Percentiles rank a stretch among this genome's conserved stretches.
phyloP scores from a whole-genome alignment of 768 basidiomycete species.

The Psilocybe cyanescens region DNA sequence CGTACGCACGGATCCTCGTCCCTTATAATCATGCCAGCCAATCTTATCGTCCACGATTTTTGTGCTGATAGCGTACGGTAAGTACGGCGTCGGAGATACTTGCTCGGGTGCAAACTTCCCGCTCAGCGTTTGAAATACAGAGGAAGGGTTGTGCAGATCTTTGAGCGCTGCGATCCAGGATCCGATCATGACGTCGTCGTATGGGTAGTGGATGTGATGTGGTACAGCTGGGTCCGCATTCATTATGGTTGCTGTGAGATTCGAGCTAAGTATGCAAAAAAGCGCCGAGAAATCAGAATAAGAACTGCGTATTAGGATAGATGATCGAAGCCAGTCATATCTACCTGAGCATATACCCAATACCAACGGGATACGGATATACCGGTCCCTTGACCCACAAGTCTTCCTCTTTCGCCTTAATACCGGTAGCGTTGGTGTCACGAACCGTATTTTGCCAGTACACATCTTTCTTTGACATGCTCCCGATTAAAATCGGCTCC shows the following conservation, averaged over 20 bases:
- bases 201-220: constrained; percentile 8
- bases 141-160: background rate
- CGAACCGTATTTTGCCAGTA: constrained; percentile 3
- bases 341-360: constrained; percentile 8
- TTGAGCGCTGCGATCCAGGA: background rate
- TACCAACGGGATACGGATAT: constrained; percentile 2
- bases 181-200: constrained; percentile 10
- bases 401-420: background rate
- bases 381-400: background rate
- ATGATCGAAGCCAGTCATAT: background rate
- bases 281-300: background rate
- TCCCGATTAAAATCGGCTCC: background rate
- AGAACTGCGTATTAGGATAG: background rate
- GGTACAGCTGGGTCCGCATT: constrained; percentile 1
- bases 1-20: background rate
- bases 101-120: background rate
- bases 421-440: background rate
- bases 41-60: constrained; percentile 4
- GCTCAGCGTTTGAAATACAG: background rate
- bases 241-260: constrained; percentile 3
- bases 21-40: constrained; percentile 8
- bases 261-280: background rate
- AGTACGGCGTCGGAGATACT: background rate
- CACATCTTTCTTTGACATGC: background rate
- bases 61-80: background rate